Percentiles rank a stretch among this genome's conserved stretches.
Conservation (phyloP, 768 basidiomycete species). For the Cystobasidium tubakii region DNA sequence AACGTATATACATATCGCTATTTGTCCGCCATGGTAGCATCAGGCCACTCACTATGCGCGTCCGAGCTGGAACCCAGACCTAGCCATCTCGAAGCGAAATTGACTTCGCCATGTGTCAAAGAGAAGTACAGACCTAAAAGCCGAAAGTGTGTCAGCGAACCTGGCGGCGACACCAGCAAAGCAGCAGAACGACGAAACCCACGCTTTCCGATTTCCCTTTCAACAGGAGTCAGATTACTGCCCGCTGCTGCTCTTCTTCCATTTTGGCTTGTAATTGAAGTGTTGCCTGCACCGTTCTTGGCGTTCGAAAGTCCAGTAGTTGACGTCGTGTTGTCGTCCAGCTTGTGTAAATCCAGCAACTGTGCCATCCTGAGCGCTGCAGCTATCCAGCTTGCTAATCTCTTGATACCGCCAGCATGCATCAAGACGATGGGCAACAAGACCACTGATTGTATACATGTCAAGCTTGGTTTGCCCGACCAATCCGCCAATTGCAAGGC, state of each 20-base stretch:
- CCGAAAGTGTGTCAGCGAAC: not conserved
- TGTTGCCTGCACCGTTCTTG: not conserved
- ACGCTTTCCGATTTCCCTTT: constrained; percentile 34
- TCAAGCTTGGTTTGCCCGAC: constrained; percentile 28
- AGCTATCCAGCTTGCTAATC: constrained; percentile 30
- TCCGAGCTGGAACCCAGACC: constrained; percentile 19
- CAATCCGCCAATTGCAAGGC: constrained; percentile 26
- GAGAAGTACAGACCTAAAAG: constrained; percentile 31
- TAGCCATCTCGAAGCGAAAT: constrained; percentile 25
- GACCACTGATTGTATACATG: constrained; percentile 32
- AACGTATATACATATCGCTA: not conserved
- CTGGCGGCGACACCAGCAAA: not conserved
- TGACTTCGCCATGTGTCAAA: constrained; percentile 29
- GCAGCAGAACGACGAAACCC: not conserved
- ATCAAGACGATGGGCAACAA: constrained; percentile 28
- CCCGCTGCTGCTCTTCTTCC: not conserved
- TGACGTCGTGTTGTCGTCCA: constrained; percentile 17
- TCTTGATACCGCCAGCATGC: constrained; percentile 34
- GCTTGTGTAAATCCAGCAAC: constrained; percentile 32
- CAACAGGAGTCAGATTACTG: not conserved
- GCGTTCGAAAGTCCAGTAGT: not conserved
- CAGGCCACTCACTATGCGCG: constrained; percentile 10
- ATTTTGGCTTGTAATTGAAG: not conserved
- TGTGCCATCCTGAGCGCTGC: constrained; percentile 34
- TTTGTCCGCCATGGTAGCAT: not conserved